phyloP scores from a whole-genome alignment of 495 filamentous ascomycete species.

The Jackrogersella minutella region DNA sequence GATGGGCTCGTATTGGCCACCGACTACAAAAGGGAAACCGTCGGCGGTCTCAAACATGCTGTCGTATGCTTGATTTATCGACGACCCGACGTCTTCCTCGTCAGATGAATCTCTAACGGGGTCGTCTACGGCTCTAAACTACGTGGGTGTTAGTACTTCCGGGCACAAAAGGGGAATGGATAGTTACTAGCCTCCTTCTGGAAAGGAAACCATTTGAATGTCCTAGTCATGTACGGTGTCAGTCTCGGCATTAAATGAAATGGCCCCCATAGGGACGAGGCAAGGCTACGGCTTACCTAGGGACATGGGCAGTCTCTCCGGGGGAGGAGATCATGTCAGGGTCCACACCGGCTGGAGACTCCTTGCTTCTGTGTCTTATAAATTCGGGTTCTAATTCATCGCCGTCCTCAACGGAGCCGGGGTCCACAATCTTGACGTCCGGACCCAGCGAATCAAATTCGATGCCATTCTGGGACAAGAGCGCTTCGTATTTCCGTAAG shows the following conservation, averaged over 20 bases:
- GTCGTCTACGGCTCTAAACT: slow-evolving; percentile 55
- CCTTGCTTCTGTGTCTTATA: slow-evolving; percentile 41
- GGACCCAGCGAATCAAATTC: slow-evolving; percentile 54
- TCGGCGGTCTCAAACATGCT: slow-evolving; percentile 61
- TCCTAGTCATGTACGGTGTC: slow-evolving; percentile 29
- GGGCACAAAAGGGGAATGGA: background rate
- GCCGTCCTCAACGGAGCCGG: slow-evolving; percentile 54
- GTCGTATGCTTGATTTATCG: slow-evolving; percentile 63
- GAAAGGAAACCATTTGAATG: slow-evolving; percentile 53
- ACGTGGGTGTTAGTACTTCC: slow-evolving; percentile 24
- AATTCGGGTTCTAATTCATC: slow-evolving; percentile 60
- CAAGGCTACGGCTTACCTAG: slow-evolving; percentile 21
- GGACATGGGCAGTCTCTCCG: slow-evolving; percentile 42
- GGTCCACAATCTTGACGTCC: slow-evolving; percentile 52
- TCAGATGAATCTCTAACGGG: slow-evolving; percentile 64
- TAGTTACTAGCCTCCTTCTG: slow-evolving; percentile 51
- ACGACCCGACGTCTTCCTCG: slow-evolving; percentile 64
- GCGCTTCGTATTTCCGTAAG: slow-evolving; percentile 62
- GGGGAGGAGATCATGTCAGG: slow-evolving; percentile 42
- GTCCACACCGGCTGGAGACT: slow-evolving; percentile 38
- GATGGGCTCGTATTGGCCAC: slow-evolving; percentile 55
- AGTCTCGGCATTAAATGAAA: slow-evolving; percentile 14
- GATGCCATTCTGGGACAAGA: slow-evolving; percentile 62
- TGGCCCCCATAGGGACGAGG: background rate
- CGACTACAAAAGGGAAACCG: slow-evolving; percentile 68